Conservation (phyloP, 164 flowering plant genomes). For the Taxillus chinensis region DNA sequence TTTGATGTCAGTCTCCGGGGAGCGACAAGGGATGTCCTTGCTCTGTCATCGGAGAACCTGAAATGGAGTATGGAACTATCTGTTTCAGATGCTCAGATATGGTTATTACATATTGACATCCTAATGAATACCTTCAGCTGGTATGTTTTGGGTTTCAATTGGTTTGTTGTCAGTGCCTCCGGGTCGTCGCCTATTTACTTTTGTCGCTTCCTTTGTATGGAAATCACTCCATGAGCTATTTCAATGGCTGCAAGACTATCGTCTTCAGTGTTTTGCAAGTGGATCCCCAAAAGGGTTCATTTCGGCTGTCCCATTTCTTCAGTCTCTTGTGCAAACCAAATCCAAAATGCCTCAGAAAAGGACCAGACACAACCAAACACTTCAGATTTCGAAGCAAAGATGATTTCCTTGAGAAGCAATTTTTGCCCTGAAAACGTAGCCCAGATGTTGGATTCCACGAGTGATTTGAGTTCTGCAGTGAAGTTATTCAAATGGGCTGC, state of each 20-base stretch:
- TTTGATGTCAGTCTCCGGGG: no score
- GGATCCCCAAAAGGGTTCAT: constrained; percentile 26
- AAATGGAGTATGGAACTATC: no score
- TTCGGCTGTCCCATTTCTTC: constrained; percentile 26
- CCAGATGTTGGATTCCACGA: constrained; percentile 32
- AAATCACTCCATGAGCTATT: constrained; percentile 6
- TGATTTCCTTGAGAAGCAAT: constrained; percentile 27
- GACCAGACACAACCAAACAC: constrained; percentile 12
- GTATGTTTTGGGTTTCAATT: no score
- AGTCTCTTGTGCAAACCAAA: constrained; percentile 20
- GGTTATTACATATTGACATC: no score
- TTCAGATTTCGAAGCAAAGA: constrained; percentile 21
- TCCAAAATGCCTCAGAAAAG: constrained; percentile 16
- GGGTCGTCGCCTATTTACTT: no score
- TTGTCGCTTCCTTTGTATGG: no score
- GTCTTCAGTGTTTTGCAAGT: constrained; percentile 21
- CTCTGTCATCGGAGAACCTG: no score
- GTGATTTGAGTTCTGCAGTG: constrained; percentile 35
- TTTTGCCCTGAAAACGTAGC: constrained; percentile 35
- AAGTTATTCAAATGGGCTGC: constrained; percentile 63
- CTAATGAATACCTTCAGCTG: no score
- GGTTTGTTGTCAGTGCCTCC: no score
- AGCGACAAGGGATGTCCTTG: no score
- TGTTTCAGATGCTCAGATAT: no score
- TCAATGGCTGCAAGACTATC: constrained; percentile 39